Base-by-base conservation (phyloP, 768 basidiomycete species). In the Hygrocybe coccinea region DNA sequence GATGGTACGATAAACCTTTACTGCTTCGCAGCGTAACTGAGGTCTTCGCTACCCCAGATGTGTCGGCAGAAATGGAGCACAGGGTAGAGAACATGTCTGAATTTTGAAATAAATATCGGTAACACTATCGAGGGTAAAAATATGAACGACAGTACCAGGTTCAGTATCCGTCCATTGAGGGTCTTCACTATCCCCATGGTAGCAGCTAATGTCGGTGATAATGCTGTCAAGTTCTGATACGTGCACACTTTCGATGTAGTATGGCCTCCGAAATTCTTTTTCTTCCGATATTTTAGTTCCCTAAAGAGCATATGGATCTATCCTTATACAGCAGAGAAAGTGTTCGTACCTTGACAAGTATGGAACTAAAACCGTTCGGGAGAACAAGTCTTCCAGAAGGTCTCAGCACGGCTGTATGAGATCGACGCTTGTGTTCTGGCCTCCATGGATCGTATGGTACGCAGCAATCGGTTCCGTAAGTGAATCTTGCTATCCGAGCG, bases 1-100 rank as follows among this genome's bases (percentile, higher is more conserved):
- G 0, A 41, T 65, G 64, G 50, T 65, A 64, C 6, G 24, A 8
- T 14, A 50, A 15, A 17, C 44, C 44, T 3, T 15, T 29, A 29
- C 29, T 3, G 29, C 29, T 8, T 29, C 8, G 29, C 29, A 29
- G 29, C 29, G 29, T 3, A 29, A 29, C 29, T 29, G 29, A 29
- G 29, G 3, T 29, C 29, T 29, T 54, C 5, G 29, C 15, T 12
- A 45, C 41, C 12, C 19, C 12, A 15, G 53, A 54, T 2, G 43
- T 54, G 35, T 54, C 44, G 15, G 53, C 53, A 33, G 25, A n/a
- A 8, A 54, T 43, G 19, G 25, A 46, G 29, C 53, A 54, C 5
- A 54, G 15, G 9, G 25, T 35, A 21, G 53, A 15, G 38, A 54
- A 54, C 43, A 43, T 54, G n/a, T 41, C 53, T 54, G n/a, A n/a